These are phyloP conservation scores for Claviceps paspali DNA, from an alignment of 2,329 filamentous ascomycete genomes.

Conservation along the genomic window DNA sequence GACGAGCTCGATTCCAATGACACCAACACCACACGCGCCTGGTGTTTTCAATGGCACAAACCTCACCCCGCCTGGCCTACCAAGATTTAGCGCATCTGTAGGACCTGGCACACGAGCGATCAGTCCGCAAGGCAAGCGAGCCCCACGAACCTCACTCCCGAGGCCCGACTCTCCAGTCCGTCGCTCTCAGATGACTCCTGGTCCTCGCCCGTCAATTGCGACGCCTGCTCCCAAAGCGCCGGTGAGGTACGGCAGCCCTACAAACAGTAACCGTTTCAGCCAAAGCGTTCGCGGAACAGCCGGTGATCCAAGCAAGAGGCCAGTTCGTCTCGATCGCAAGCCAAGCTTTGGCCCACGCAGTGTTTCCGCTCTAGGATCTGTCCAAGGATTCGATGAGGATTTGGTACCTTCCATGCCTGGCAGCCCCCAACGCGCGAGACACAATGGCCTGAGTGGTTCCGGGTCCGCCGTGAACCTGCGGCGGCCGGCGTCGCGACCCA, in stretches of 20 bases:
- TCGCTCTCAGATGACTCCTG: conserved; percentile 48
- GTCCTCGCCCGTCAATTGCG: conserved; percentile 37
- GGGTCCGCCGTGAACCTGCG: conserved; percentile 38
- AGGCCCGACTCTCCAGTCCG: conserved; percentile 77
- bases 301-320: conserved; percentile 45
- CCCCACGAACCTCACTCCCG: conserved; percentile 58
- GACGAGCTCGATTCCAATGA: conserved; percentile 42
- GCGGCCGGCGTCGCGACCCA: conserved; percentile 37
- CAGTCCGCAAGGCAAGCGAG: conserved; percentile 56
- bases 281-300: conserved; percentile 47
- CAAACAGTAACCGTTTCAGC: conserved; percentile 37
- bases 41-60: conserved; percentile 41
- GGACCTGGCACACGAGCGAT: conserved; percentile 53
- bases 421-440: conserved; percentile 34
- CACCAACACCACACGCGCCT: conserved; percentile 51
- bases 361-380: conserved; percentile 40
- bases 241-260: conserved; percentile 24
- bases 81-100: conserved; percentile 80
- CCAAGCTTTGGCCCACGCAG: conserved; percentile 41
- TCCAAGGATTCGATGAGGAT: conserved; percentile 41
- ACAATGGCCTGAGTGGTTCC: conserved; percentile 38
- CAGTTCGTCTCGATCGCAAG: conserved; percentile 31
- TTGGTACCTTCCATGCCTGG: conserved; percentile 26
- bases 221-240: conserved; percentile 23
- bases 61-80: conserved; percentile 47